These are phyloP conservation scores for Ophiostoma novo-ulmi DNA, from an alignment of 2,329 filamentous ascomycete genomes.

Conservation along the genomic window DNA sequence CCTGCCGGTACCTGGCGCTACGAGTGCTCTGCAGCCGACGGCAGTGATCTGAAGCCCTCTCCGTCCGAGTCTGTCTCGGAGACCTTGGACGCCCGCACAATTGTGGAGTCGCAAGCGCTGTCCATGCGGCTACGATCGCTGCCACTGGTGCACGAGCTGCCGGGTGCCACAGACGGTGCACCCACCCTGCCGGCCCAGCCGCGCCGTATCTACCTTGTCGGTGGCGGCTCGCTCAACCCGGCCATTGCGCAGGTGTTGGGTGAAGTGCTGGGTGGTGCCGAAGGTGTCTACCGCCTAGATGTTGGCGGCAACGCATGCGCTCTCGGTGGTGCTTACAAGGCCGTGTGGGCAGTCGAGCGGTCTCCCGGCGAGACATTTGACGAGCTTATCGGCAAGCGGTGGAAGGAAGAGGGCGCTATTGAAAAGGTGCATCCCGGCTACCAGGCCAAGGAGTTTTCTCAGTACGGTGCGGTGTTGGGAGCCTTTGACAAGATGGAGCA, in stretches of 20 bases:
- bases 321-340: slow-evolving; percentile 90
- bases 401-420: slow-evolving; percentile 79
- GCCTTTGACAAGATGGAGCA: slow-evolving; percentile 74
- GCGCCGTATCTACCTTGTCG: slow-evolving; percentile 86
- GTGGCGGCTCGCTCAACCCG: slow-evolving; percentile 82
- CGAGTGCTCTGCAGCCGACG: slow-evolving; percentile 51
- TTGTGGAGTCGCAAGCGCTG: slow-evolving; percentile 92
- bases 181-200: slow-evolving; percentile 70
- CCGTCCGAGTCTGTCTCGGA: not conserved
- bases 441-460: slow-evolving; percentile 64
- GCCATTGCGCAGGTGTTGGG: slow-evolving; percentile 82
- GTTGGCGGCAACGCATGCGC: slow-evolving; percentile 95
- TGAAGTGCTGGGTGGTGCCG: slow-evolving; percentile 79
- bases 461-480: slow-evolving; percentile 69
- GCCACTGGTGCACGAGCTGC: slow-evolving; percentile 60
- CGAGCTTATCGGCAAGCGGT: slow-evolving; percentile 74
- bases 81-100: slow-evolving; percentile 70
- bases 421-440: slow-evolving; percentile 81
- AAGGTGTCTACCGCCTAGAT: slow-evolving; percentile 89
- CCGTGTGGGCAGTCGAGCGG: slow-evolving; percentile 82
- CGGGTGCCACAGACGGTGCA: slow-evolving; percentile 22
- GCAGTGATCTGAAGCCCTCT: slow-evolving; percentile 41
- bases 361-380: slow-evolving; percentile 71
- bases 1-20: slow-evolving; percentile 82
- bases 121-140: slow-evolving; percentile 82